phyloP scores from a whole-genome alignment of 805 yeast species.

The Candida oleophila region DNA sequence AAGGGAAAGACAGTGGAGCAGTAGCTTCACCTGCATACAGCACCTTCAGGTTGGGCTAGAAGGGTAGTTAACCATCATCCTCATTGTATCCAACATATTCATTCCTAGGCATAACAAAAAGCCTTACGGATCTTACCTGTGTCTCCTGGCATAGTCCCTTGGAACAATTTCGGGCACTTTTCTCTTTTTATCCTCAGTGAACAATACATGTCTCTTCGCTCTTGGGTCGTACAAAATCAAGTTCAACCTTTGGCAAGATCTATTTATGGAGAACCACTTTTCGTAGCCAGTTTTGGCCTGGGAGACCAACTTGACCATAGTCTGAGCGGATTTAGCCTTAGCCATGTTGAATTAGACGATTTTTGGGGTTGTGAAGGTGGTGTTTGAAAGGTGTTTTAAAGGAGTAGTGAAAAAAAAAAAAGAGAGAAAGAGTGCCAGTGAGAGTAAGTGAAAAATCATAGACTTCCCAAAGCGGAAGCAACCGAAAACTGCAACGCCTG shows the following conservation, averaged over 20 bases:
- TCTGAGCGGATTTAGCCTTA: conserved; percentile 73
- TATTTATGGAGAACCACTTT: conserved; percentile 76
- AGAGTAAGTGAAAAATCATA: not conserved
- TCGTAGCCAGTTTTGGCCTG: conserved; percentile 88
- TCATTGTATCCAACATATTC: too few relatives aligned
- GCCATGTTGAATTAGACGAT: conserved; percentile 21
- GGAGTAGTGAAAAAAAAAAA: not conserved
- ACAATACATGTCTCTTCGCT: conserved; percentile 87
- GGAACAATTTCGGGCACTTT: conserved; percentile 55
- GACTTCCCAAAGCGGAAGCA: conserved; percentile 10
- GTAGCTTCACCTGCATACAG: too few relatives aligned
- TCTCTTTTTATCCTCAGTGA: conserved; percentile 85
- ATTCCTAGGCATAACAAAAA: not conserved
- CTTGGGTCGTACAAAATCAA: conserved; percentile 85
- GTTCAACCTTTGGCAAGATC: conserved; percentile 74
- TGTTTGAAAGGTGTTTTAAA: too few relatives aligned
- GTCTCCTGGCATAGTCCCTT: conserved; percentile 33
- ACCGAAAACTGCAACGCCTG: not conserved
- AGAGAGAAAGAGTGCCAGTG: too few relatives aligned
- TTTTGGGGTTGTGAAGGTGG: not conserved
- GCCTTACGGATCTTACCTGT: conserved; percentile 14
- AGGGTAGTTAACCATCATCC: not conserved
- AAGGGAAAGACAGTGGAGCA: too few relatives aligned
- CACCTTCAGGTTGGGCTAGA: not conserved
- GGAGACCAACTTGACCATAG: conserved; percentile 82